Percentiles rank a stretch among this genome's conserved stretches.
Conservation (phyloP, 108 stramenopile species). For the Parmales sp. region DNA sequence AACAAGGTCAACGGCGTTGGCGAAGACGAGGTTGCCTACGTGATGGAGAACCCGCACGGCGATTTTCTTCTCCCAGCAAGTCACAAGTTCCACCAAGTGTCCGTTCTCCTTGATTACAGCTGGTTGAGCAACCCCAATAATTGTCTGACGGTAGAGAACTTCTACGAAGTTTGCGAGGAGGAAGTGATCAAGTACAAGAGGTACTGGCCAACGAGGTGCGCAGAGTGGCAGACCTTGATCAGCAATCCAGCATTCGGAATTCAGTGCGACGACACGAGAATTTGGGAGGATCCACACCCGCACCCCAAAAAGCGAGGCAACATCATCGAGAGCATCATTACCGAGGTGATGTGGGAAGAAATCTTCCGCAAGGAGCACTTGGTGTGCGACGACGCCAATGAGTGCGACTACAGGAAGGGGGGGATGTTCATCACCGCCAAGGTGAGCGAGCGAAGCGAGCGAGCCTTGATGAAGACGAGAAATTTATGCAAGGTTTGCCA, state of each 20-base stretch:
- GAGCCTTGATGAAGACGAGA: too few relatives aligned
- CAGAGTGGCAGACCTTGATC: background rate
- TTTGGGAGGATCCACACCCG: background rate
- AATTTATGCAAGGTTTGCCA: too few relatives aligned
- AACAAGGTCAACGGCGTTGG: background rate
- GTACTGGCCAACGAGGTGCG: background rate
- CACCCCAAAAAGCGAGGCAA: background rate
- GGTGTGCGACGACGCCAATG: background rate
- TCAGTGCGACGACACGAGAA: background rate
- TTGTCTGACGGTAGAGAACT: background rate
- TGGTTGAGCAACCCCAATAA: background rate
- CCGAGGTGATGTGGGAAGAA: background rate
- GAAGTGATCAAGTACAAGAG: background rate
- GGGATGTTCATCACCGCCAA: background rate
- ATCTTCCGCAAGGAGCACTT: background rate
- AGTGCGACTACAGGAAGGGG: background rate
- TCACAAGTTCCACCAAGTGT: background rate
- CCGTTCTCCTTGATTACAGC: background rate
- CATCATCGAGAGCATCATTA: background rate
- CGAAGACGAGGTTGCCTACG: background rate
- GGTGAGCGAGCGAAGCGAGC: too few relatives aligned
- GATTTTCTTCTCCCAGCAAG: background rate
- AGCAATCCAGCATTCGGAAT: background rate
- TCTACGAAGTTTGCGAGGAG: background rate
- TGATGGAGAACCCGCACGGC: background rate